Evolutionary conservation across 352 stramenopile species (phyloP).

Genomic region (Phytopythium ostracodes): DNA sequence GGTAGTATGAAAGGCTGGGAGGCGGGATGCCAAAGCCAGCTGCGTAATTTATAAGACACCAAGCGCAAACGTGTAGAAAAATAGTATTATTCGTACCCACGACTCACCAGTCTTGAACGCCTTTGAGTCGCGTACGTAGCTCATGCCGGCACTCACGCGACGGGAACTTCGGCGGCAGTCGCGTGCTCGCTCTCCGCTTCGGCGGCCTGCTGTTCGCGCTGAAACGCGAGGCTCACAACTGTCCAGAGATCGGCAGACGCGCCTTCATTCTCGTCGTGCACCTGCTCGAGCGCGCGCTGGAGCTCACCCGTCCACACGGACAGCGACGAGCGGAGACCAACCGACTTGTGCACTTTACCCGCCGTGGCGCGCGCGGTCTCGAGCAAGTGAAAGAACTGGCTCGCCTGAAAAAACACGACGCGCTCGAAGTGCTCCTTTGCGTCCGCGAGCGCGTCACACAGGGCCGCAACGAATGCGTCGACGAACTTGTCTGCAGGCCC

Average conservation of each 20-base stretch:
- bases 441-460: constrained; percentile 38
- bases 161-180: neutral
- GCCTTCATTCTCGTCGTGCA: constrained; percentile 31
- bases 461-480: constrained; percentile 34
- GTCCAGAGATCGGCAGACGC: constrained; percentile 52
- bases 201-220: neutral
- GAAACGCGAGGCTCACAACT: constrained; percentile 27
- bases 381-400: constrained; percentile 52
- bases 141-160: neutral
- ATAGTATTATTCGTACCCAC: neutral
- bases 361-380: constrained; percentile 22
- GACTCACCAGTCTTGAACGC: neutral
- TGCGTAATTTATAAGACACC: constrained; percentile 5
- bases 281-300: constrained; percentile 28
- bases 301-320: constrained; percentile 37
- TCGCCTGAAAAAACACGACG: constrained; percentile 57
- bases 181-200: neutral
- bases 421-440: constrained; percentile 54
- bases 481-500: constrained; percentile 40
- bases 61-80: neutral
- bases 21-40: neutral
- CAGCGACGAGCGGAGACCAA: constrained; percentile 23
- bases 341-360: constrained; percentile 25
- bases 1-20: neutral
- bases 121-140: too few species aligned